phyloP scores from a whole-genome alignment of 2,329 filamentous ascomycete species.

The Dothideomycetes sp. region DNA sequence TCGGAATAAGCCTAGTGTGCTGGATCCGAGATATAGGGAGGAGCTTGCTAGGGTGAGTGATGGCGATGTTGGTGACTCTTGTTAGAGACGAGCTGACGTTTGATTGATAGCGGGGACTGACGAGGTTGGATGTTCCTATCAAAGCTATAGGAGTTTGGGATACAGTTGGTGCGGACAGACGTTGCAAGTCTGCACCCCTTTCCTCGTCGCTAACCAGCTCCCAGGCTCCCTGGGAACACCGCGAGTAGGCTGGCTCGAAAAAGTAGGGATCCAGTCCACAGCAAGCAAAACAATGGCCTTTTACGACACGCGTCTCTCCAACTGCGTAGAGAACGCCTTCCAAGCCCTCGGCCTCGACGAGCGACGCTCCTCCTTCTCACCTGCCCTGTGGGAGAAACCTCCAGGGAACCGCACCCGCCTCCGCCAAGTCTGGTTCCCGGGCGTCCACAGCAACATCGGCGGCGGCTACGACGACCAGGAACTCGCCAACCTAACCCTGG shows the following conservation, averaged over 20 bases:
- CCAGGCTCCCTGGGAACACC: slow-evolving; percentile 31
- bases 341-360: slow-evolving; percentile 35
- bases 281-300: slow-evolving; percentile 26
- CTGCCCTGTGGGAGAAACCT: slow-evolving; percentile 31
- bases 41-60: slow-evolving; percentile 28
- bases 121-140: slow-evolving; percentile 23
- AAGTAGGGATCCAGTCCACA: slow-evolving; percentile 21
- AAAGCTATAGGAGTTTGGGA: slow-evolving; percentile 36
- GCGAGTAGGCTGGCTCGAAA: slow-evolving; percentile 29
- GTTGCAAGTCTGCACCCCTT: no score
- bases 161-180: slow-evolving; percentile 28
- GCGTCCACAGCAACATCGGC: slow-evolving; percentile 34
- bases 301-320: slow-evolving; percentile 35
- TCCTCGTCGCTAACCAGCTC: no score
- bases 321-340: slow-evolving; percentile 31
- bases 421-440: slow-evolving; percentile 38
- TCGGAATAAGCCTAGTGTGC: slow-evolving; percentile 33
- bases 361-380: slow-evolving; percentile 28
- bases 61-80: no score
- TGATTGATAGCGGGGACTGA: slow-evolving; percentile 22
- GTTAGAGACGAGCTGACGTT: slow-evolving; percentile 1
- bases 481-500: slow-evolving; percentile 40
- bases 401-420: slow-evolving; percentile 32
- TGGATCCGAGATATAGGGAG: slow-evolving; percentile 29
- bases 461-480: slow-evolving; percentile 36